A percentile compares a stretch with the other conserved stretches of the same genome.
phyloP scores from a whole-genome alignment of 129 eudicot genomes.

The Cynara cardunculus region DNA sequence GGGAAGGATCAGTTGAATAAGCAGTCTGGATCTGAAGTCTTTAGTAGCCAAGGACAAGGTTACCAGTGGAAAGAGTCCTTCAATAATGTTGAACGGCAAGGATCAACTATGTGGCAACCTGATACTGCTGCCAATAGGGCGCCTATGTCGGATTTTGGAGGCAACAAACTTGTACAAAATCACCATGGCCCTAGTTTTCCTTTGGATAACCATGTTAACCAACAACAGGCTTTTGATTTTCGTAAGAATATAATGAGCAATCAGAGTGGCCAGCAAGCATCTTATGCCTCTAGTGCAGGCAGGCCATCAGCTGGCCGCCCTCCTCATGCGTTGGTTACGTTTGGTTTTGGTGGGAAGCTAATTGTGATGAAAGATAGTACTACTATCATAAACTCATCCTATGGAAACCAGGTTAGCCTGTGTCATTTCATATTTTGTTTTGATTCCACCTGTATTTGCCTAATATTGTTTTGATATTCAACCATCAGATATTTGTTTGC shows the following conservation, averaged over 20 bases:
- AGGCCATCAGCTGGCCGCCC: conserved; percentile 89
- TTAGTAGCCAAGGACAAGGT: conserved; percentile 34
- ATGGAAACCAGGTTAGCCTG: conserved; percentile 59
- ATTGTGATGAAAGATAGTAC: conserved; percentile 68
- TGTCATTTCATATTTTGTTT: neutral
- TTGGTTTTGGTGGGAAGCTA: conserved; percentile 97
- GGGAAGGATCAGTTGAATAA: conserved; percentile 22
- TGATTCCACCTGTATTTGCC: neutral
- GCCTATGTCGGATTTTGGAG: conserved; percentile 13
- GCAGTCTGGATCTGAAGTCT: conserved; percentile 22
- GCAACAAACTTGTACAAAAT: conserved; percentile 24
- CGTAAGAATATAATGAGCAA: conserved; percentile 35
- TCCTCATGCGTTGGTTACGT: conserved; percentile 79
- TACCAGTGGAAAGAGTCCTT: conserved; percentile 38
- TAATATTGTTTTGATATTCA: conserved; percentile 8
- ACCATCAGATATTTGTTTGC: neutral
- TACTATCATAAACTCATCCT: conserved; percentile 31
- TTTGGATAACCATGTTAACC: conserved; percentile 39
- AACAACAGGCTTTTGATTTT: conserved; percentile 39
- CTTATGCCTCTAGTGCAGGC: conserved; percentile 47
- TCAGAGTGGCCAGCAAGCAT: conserved; percentile 39
- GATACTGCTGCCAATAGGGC: conserved; percentile 14
- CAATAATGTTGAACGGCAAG: conserved; percentile 20
- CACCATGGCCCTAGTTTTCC: conserved; percentile 25
- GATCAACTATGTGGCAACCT: conserved; percentile 42